Conservation (phyloP, 495 filamentous ascomycete genomes). For the Sordaria brevicollis region DNA sequence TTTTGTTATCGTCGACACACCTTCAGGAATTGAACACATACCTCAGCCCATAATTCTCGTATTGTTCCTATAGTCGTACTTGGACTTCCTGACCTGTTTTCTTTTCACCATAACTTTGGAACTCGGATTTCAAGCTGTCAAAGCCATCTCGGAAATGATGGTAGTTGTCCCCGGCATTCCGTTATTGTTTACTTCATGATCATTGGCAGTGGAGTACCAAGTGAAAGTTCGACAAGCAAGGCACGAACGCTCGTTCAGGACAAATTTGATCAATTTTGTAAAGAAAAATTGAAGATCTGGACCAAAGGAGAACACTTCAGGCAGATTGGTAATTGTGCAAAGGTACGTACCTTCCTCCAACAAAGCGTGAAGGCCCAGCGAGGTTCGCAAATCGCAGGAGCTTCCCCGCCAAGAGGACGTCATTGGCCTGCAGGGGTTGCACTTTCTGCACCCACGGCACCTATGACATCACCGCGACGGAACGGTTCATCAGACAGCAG, state of each 20-base stretch:
- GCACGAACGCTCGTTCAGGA: background rate
- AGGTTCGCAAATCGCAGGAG: no score
- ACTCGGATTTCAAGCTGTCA: background rate
- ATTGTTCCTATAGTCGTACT: background rate
- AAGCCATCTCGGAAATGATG: background rate
- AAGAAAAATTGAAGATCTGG: background rate
- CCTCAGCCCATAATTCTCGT: background rate
- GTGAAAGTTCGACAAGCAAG: background rate
- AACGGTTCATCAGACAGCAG: background rate
- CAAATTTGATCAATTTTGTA: background rate
- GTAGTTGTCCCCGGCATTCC: background rate
- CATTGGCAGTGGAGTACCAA: background rate
- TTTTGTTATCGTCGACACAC: background rate
- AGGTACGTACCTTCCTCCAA: background rate
- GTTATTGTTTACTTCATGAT: background rate
- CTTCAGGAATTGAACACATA: background rate
- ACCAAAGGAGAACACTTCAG: background rate
- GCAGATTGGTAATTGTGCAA: background rate
- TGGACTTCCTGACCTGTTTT: background rate
- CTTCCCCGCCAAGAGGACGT: constrained; percentile 1
- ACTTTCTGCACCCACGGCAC: background rate
- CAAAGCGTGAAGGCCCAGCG: background rate
- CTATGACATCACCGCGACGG: constrained; percentile 21
- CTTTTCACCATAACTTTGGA: background rate
- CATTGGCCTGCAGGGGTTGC: constrained; percentile 2